These are phyloP conservation scores for Ogataea methanolica DNA, from an alignment of 805 yeast species.

Conservation along the genomic window DNA sequence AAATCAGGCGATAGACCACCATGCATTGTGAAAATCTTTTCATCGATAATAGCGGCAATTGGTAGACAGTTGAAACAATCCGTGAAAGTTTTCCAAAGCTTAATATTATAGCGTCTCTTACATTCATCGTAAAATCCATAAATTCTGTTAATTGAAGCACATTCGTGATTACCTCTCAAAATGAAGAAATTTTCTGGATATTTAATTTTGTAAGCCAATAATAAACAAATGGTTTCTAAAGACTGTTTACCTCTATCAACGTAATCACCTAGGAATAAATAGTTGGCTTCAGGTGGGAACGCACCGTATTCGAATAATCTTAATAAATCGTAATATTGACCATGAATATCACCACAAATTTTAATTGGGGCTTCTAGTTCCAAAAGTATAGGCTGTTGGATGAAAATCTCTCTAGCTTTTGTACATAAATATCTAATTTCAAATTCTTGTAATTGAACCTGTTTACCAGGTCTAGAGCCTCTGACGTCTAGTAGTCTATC, in stretches of 20 bases:
- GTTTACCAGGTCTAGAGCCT: constrained; percentile 98
- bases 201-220: constrained; percentile 94
- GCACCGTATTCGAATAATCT: constrained; percentile 98
- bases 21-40: constrained; percentile 97
- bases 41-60: constrained; percentile 97
- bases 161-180: constrained; percentile 96
- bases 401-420: constrained; percentile 96
- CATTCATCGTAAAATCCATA: constrained; percentile 99
- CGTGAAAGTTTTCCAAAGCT: constrained; percentile 97
- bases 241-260: constrained; percentile 99
- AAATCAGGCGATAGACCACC: constrained; percentile 98
- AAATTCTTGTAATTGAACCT: constrained; percentile 87
- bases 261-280: constrained; percentile 92
- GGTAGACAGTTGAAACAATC: constrained; percentile 98
- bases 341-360: constrained; percentile 97
- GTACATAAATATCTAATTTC: constrained; percentile 95
- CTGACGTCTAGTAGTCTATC: constrained; percentile 96
- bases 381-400: constrained; percentile 92
- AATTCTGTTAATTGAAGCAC: constrained; percentile 96
- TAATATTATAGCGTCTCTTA: constrained; percentile 95
- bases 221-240: constrained; percentile 88
- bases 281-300: constrained; percentile 98
- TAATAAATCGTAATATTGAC: constrained; percentile 93
- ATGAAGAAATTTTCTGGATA: constrained; percentile 97
- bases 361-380: constrained; percentile 98